Base-by-base conservation (phyloP, 495 filamentous ascomycete species). In the Daldinia loculata region DNA sequence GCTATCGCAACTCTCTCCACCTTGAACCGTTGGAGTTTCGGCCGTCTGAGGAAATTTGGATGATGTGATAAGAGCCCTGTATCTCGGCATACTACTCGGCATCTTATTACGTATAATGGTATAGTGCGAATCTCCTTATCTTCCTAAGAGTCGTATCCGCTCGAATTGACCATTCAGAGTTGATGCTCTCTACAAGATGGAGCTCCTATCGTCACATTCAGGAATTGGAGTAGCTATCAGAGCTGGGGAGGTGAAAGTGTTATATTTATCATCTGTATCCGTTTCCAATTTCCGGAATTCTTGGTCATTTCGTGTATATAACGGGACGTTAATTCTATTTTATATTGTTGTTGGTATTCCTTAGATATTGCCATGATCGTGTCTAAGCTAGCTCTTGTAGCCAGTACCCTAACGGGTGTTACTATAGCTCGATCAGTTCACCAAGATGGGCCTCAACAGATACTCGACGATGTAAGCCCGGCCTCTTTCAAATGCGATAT, bases 61-160 rank as follows among this genome's bases (percentile, higher is more conserved):
- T 72, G 74, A 56, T 65, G 74, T 39, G 72, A 76, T 76, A 70
- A 72, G 60, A 55, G 65, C 66, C 74, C 56, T 75, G 69, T 30
- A 63, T 65, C 56, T 77, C 75, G 75, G 75, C 56, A 75, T 73
- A 30, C 36, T n/a, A 12, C 55, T 65, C 45, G 32, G 43, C 48
- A 15, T 64, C 15, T 41, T 17, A 70, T 74, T 67, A 66, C 65
- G 57, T 67, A 60, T 56, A 68, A 32, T 41, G 15, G 57, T 67
- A 60, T 56, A 68, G 39, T 41, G 15, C 29, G 22, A 34, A 32
- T 36, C 48, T 30, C 48, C 59, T 69, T 72, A 65, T 68, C 61
- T 64, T 22, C 55, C 17, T 38, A 24, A 59, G 52, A 19, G 7
- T 63, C 26, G 45, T 61, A 24, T 29, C 51, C 17, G 8, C 34